Conservation (phyloP, 768 basidiomycete genomes). For the Agrocybe pediades region DNA sequence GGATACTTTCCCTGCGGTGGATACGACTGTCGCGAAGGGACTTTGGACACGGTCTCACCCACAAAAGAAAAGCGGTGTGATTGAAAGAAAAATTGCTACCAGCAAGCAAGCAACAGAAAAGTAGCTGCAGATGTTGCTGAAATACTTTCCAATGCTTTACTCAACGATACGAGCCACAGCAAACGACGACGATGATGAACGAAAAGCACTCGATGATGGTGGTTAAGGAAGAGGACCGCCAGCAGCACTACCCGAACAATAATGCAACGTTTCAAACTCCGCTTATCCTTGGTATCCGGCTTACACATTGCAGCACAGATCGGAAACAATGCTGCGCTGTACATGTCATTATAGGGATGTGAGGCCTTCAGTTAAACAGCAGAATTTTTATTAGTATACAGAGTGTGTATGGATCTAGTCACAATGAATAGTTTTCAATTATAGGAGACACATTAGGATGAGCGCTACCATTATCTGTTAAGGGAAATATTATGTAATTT, state of each 20-base stretch:
- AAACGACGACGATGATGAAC: conserved; percentile 36
- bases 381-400: too few relatives aligned
- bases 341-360: too few relatives aligned
- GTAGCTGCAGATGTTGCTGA: conserved; percentile 25
- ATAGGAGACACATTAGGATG: too few relatives aligned
- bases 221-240: conserved; percentile 30
- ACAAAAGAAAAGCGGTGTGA: conserved; percentile 24
- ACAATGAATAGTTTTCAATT: too few relatives aligned
- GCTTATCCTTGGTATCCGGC: conserved; percentile 18
- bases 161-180: conserved; percentile 42
- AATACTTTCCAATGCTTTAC: conserved; percentile 50
- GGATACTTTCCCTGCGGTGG: conserved; percentile 11
- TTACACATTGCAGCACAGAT: conserved; percentile 6
- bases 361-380: too few relatives aligned
- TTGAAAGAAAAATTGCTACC: conserved; percentile 20
- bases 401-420: too few relatives aligned
- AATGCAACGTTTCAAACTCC: conserved; percentile 32
- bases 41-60: conserved; percentile 20
- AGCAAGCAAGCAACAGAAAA: conserved; percentile 21
- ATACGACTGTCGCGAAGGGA: conserved; percentile 10
- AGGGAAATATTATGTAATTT: not conserved
- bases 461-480: not conserved
- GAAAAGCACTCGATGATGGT: conserved; percentile 36
- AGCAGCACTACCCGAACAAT: conserved; percentile 20
- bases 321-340: not conserved